These are phyloP conservation scores for Rubia occidens DNA, from an alignment of 305 asterid genomes.

Conservation along the genomic window DNA sequence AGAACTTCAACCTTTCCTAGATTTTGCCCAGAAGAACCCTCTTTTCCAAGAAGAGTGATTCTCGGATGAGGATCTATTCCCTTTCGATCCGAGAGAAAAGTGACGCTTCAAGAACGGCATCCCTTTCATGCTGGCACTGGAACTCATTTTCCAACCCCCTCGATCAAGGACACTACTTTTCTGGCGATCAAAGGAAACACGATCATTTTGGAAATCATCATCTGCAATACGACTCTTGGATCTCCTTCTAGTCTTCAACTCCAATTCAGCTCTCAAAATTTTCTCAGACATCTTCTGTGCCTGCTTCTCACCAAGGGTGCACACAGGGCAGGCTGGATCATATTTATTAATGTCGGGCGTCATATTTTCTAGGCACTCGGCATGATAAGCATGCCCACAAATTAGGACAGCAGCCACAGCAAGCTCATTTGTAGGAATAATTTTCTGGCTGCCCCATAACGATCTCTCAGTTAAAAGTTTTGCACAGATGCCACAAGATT, in stretches of 20 bases:
- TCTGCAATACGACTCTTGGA: constrained; percentile 55
- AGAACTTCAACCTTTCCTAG: constrained; percentile 50
- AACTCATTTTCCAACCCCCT: constrained; percentile 52
- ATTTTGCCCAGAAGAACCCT: constrained; percentile 79
- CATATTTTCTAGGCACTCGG: constrained; percentile 89
- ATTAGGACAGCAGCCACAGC: constrained; percentile 73
- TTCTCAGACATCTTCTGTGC: constrained; percentile 70
- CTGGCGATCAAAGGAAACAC: constrained; percentile 36
- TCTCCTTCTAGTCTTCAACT: constrained; percentile 47
- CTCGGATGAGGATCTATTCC: constrained; percentile 43
- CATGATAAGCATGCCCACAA: constrained; percentile 86
- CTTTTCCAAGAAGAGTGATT: constrained; percentile 43
- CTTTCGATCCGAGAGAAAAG: constrained; percentile 71
- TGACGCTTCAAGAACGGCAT: constrained; percentile 75
- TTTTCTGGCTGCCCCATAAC: constrained; percentile 54
- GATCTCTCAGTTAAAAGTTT: constrained; percentile 63
- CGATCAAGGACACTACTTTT: constrained; percentile 44
- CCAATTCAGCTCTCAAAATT: constrained; percentile 70
- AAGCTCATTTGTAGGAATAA: constrained; percentile 56
- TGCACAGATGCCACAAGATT: constrained; percentile 74
- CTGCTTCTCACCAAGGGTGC: constrained; percentile 83
- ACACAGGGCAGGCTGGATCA: constrained; percentile 88
- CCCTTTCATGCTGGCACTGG: constrained; percentile 67
- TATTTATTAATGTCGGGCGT: constrained; percentile 69
- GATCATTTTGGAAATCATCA: constrained; percentile 41